Percentiles rank a stretch among this genome's conserved stretches.
Evolutionary conservation across 306 rosid species (phyloP).

Genomic region (Cicer bijugum): DNA sequence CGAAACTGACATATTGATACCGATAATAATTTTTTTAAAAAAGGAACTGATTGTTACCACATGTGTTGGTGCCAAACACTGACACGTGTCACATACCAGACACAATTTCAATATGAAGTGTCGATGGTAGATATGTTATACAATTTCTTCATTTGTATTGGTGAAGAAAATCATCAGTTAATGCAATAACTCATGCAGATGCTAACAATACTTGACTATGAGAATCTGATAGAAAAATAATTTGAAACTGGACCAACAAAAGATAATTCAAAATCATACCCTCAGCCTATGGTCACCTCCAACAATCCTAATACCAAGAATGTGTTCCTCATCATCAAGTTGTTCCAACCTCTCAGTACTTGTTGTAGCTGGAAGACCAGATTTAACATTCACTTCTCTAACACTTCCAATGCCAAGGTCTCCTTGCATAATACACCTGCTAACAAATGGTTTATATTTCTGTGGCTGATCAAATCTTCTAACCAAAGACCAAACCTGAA

Average conservation of each 20-base stretch:
- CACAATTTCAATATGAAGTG: too few species aligned
- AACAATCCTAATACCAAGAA: conserved; percentile 77
- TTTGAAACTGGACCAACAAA: neutral
- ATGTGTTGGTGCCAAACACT: too few species aligned
- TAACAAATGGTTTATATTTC: conserved; percentile 87
- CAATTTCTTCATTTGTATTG: too few species aligned
- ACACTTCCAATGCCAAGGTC: conserved; percentile 90
- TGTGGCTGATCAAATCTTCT: conserved; percentile 95
- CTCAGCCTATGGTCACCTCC: conserved; percentile 91
- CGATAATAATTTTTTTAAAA: too few species aligned
- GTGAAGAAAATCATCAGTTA: neutral
- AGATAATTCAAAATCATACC: conserved; percentile 50
- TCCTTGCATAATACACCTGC: conserved; percentile 78
- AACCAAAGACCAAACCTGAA: conserved; percentile 96
- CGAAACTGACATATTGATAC: too few species aligned
- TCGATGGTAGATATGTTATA: too few species aligned
- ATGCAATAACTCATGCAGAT: neutral
- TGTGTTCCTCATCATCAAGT: conserved; percentile 86
- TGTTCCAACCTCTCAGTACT: conserved; percentile 91
- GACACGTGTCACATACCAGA: too few species aligned
- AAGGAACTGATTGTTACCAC: too few species aligned
- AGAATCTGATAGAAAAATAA: conserved; percentile 15
- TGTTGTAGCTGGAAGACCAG: conserved; percentile 96
- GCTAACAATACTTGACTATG: conserved; percentile 11
- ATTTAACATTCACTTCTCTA: conserved; percentile 92